These are phyloP conservation scores for Trematosphaeria pertusa DNA, from an alignment of 2,329 filamentous ascomycete species.

Conservation along the genomic window DNA sequence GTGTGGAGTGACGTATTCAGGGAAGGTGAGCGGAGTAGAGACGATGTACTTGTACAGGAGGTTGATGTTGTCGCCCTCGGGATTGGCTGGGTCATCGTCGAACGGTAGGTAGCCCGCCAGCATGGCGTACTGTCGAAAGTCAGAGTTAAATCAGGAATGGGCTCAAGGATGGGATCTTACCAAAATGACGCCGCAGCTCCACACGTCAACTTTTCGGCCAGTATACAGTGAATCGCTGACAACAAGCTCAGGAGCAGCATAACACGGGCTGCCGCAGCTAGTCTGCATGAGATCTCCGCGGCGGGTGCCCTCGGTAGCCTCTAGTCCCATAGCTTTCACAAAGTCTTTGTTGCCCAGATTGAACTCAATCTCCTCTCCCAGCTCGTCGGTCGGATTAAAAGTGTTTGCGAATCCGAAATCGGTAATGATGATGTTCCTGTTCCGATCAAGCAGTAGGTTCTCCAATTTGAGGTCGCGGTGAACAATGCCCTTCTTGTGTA, in stretches of 20 bases:
- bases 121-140: conserved; percentile 83
- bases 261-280: conserved; percentile 97
- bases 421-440: conserved; percentile 99
- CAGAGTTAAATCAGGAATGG: too few relatives aligned
- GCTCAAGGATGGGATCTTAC: conserved; percentile 72
- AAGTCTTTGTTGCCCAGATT: conserved; percentile 86
- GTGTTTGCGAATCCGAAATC: conserved; percentile 99
- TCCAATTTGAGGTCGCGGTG: conserved; percentile 97
- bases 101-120: conserved; percentile 96
- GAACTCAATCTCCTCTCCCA: conserved; percentile 88
- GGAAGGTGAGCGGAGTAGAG: conserved; percentile 94
- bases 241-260: conserved; percentile 94
- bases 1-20: conserved; percentile 97
- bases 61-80: conserved; percentile 99
- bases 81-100: conserved; percentile 97
- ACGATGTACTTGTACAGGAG: conserved; percentile 99
- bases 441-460: conserved; percentile 91
- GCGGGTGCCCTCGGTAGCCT: conserved; percentile 77
- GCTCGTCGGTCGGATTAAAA: conserved; percentile 86
- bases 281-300: conserved; percentile 98
- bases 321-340: conserved; percentile 84
- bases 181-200: conserved; percentile 98
- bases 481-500: conserved; percentile 98
- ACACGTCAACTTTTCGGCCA: conserved; percentile 96
- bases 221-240: conserved; percentile 98